Conservation (phyloP, 2,329 filamentous ascomycete genomes). For the Pseudogymnoascus sp. region DNA sequence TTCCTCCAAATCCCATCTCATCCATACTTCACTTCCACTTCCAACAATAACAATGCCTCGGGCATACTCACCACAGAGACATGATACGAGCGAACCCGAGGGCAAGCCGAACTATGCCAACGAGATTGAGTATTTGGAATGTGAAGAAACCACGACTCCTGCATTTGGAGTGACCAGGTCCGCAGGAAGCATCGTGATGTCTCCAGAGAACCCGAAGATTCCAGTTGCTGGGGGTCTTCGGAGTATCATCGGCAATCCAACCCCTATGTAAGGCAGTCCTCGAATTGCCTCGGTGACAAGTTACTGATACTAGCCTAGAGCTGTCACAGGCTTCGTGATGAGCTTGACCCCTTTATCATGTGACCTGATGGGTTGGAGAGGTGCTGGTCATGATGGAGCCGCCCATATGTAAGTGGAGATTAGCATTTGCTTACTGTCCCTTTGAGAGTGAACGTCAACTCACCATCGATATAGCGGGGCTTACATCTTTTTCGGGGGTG, state of each 20-base stretch:
- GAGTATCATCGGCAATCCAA: neutral
- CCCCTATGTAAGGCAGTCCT: neutral
- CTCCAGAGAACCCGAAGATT: neutral
- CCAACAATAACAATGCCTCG: neutral
- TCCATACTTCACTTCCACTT: too few species aligned
- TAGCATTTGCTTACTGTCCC: neutral
- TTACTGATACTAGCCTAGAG: slow-evolving; percentile 29
- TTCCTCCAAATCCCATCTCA: too few species aligned
- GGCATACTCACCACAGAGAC: neutral
- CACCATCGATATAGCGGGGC: slow-evolving; percentile 28
- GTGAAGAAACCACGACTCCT: neutral
- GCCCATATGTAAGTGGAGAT: slow-evolving; percentile 38
- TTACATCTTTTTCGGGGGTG: slow-evolving; percentile 46
- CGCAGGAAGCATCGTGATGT: neutral
- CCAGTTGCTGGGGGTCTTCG: neutral
- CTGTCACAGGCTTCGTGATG: slow-evolving; percentile 45
- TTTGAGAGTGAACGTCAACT: slow-evolving; percentile 12
- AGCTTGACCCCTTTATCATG: slow-evolving; percentile 42
- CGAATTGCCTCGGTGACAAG: neutral
- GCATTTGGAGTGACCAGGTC: neutral
- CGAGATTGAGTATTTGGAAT: neutral
- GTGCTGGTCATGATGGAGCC: slow-evolving; percentile 41
- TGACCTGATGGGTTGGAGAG: slow-evolving; percentile 49
- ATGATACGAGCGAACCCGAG: neutral
- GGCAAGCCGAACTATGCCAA: neutral